Evolutionary conservation across 805 yeast genomes (phyloP).

Genomic region (Monosporozyma yasuniensis): DNA sequence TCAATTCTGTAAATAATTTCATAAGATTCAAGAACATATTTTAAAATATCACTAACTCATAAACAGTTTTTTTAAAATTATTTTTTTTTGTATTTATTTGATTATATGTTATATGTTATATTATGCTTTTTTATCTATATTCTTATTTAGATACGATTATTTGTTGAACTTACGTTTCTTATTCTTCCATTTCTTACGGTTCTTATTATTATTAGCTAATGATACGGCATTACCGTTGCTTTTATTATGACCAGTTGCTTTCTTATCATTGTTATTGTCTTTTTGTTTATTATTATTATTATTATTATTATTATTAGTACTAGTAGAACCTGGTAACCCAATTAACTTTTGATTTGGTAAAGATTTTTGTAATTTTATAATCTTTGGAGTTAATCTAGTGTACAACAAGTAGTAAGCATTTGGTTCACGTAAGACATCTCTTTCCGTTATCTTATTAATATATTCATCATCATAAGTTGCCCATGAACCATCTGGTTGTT

Average conservation of each 20-base stretch:
- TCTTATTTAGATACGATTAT: neutral
- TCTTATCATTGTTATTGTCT: neutral
- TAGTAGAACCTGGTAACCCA: constrained; percentile 16
- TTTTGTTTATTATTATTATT: neutral
- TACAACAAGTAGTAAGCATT: constrained; percentile 87
- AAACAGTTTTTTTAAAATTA: neutral
- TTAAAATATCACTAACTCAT: neutral
- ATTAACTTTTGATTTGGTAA: constrained; percentile 8
- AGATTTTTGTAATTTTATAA: constrained; percentile 13
- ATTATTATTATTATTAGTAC: constrained; percentile 1
- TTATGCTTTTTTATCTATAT: neutral
- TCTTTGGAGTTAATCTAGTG: constrained; percentile 60
- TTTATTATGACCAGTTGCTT: neutral
- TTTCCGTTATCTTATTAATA: constrained; percentile 62
- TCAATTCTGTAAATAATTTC: neutral
- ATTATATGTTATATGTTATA: neutral
- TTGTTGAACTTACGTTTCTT: constrained; percentile 24
- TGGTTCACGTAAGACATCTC: constrained; percentile 69
- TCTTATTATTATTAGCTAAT: constrained; percentile 5
- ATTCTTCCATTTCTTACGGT: constrained; percentile 20
- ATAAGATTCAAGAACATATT: neutral
- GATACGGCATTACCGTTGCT: neutral
- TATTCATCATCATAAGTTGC: constrained; percentile 90
- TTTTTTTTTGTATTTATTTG: neutral
- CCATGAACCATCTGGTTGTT: constrained; percentile 91